Conservation (phyloP, 2,329 filamentous ascomycete species). For the Rachicladosporium sp. region DNA sequence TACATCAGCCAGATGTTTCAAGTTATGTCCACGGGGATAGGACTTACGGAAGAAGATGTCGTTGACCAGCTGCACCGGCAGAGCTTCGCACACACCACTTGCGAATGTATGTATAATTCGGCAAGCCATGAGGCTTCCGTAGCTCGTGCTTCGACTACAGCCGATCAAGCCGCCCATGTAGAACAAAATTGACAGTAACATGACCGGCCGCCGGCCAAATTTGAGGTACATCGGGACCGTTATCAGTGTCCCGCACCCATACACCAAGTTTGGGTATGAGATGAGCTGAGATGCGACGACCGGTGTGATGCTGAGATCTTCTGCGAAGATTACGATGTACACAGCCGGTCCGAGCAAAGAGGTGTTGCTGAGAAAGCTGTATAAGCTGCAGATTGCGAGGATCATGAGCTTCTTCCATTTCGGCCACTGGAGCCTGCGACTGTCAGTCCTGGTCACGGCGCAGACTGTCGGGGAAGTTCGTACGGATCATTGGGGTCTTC, state of each 20-base stretch:
- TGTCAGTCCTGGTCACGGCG: conserved; percentile 2
- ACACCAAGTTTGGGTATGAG: conserved; percentile 49
- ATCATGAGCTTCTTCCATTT: conserved; percentile 45
- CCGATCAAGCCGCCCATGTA: conserved; percentile 33
- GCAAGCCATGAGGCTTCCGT: conserved; percentile 30
- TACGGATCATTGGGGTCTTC: conserved; percentile 50
- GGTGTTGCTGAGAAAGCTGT: conserved; percentile 48
- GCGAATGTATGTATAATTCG: conserved; percentile 32
- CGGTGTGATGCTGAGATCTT: conserved; percentile 40
- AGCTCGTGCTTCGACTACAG: conserved; percentile 29
- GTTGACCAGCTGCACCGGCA: conserved; percentile 37
- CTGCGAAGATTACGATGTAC: conserved; percentile 44
- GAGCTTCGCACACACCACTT: conserved; percentile 34
- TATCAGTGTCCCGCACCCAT: conserved; percentile 45
- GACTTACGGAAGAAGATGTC: conserved; percentile 31
- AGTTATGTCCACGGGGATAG: too few species aligned
- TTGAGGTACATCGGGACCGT: conserved; percentile 34
- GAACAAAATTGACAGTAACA: conserved; percentile 30
- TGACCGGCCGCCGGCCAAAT: conserved; percentile 33
- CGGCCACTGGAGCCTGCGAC: conserved; percentile 33
- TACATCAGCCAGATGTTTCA: not conserved
- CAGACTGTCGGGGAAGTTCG: not conserved
- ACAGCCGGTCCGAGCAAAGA: conserved; percentile 45
- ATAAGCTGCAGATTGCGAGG: conserved; percentile 40
- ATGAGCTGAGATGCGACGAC: conserved; percentile 43